phyloP scores from a whole-genome alignment of 352 stramenopile species.

The Phytopythium ostracodes region DNA sequence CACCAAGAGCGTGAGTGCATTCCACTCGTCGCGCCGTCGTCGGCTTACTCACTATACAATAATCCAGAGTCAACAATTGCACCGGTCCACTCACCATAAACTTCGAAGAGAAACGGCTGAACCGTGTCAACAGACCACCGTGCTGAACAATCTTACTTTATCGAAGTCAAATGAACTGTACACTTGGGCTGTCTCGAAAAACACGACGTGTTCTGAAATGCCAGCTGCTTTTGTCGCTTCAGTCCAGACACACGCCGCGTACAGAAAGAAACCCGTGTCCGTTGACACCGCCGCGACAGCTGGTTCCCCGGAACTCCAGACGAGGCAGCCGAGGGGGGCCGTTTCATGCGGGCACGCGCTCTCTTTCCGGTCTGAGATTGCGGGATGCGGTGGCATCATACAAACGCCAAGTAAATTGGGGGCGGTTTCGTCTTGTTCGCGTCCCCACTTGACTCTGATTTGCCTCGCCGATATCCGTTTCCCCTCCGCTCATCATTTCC shows the following conservation, averaged over 20 bases:
- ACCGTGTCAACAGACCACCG: not conserved
- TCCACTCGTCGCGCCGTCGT: constrained; percentile 1
- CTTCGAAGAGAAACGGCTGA: not conserved
- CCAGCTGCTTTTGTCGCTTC: not conserved
- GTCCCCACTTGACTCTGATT: constrained; percentile 5
- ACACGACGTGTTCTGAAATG: not conserved
- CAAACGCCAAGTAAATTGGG: not conserved
- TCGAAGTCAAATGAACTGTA: constrained; percentile 1
- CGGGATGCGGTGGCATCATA: constrained; percentile 10
- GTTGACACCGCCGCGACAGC: not conserved
- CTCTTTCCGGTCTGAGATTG: not conserved
- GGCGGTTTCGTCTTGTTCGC: constrained; percentile 7
- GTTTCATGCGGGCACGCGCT: not conserved
- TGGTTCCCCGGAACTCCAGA: constrained; percentile 4
- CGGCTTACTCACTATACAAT: not conserved
- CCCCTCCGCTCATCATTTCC: constrained; percentile 12
- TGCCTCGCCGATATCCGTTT: not conserved
- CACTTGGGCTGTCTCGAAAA: not conserved
- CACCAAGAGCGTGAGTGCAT: constrained; percentile 1
- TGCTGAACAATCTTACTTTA: not conserved
- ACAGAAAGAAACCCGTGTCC: not conserved
- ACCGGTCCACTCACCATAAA: not conserved
- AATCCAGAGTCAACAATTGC: constrained; percentile 1
- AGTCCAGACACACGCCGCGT: not conserved
- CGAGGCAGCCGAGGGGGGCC: not conserved